Evolutionary conservation across 2,329 filamentous ascomycete species (phyloP), one percentile per base, ranked within the genome.

Genomic region (Alternaria gansuensis): DNA sequence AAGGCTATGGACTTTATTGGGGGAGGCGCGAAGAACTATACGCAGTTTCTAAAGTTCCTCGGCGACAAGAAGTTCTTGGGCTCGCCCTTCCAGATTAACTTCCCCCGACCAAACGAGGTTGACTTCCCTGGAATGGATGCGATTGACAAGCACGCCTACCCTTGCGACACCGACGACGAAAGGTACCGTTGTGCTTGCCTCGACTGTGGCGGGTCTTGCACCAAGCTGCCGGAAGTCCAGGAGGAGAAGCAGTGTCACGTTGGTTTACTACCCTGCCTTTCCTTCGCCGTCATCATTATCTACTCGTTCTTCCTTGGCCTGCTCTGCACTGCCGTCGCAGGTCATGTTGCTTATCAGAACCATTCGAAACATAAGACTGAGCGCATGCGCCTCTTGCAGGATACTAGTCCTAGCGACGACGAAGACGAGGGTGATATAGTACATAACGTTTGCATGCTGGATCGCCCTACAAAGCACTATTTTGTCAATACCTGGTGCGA

Each of bases 41-140:
- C 88, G 0, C 86, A 90, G 40, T 90, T 99, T 68, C 81, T 99
- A 66, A 94, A 93, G 72, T 99, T 98, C 70, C 80, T 99, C 33
- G 95, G 95, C 14, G 89, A 97, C 77, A 94, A 97, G 82, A 96
- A 96, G 77, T 84, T 89, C 2, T 85, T 94, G 23, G 96, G 96
- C 4, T 98, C 94, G 56, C 95, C 95, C 0, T 99, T 99, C 78
- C 95, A 99, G 81, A 97, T 99, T 81, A 96, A 99, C 81, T 99
- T 95, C 70, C 94, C 87, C 9, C 81, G 78, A 64, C 86, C 77
- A 59, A 81, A 77, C 9, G 77, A 85, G 7, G 87, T 88, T 63
- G 77, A 83, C 10, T 87, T 91, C 48, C 83, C 87, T 0, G 83
- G 81, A n/a, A 96, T 98, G 90, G 75, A 83, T 9, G 82, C 92